phyloP scores from a whole-genome alignment of 805 yeast genomes.

The Myxozyma melibiosi region DNA sequence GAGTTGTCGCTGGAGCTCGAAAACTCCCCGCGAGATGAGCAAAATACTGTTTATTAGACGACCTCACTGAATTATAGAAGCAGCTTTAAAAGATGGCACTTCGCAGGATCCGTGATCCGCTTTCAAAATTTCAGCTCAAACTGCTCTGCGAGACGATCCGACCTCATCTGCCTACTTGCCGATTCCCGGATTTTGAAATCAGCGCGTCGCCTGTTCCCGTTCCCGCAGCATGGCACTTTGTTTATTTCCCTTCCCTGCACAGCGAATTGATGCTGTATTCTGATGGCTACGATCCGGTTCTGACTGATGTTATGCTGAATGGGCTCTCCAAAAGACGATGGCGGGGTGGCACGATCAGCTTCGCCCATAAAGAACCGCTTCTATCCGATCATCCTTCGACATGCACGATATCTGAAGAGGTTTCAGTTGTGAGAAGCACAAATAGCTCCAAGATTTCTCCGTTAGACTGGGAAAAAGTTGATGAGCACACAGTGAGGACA shows the following conservation, averaged over 20 bases:
- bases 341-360: conserved; percentile 27
- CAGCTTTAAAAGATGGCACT: not conserved
- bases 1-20: not conserved
- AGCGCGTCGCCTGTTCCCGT: conserved; percentile 4
- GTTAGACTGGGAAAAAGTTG: not conserved
- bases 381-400: conserved; percentile 8
- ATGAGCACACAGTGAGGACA: conserved; percentile 8
- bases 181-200: conserved; percentile 16
- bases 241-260: conserved; percentile 18
- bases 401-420: conserved; percentile 7
- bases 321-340: conserved; percentile 21
- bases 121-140: conserved; percentile 16
- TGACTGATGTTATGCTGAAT: not conserved
- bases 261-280: conserved; percentile 14
- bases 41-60: no score
- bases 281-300: conserved; percentile 27
- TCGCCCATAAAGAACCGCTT: not conserved
- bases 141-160: conserved; percentile 21
- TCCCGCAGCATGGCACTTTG: conserved; percentile 30
- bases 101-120: conserved; percentile 12
- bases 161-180: conserved; percentile 26
- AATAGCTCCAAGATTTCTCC: not conserved
- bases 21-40: no score
- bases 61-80: not conserved
- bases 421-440: not conserved